A percentile compares a stretch with the other conserved stretches of the same genome.
phyloP scores from a whole-genome alignment of 257 asterid species.

The Solanum chilense region DNA sequence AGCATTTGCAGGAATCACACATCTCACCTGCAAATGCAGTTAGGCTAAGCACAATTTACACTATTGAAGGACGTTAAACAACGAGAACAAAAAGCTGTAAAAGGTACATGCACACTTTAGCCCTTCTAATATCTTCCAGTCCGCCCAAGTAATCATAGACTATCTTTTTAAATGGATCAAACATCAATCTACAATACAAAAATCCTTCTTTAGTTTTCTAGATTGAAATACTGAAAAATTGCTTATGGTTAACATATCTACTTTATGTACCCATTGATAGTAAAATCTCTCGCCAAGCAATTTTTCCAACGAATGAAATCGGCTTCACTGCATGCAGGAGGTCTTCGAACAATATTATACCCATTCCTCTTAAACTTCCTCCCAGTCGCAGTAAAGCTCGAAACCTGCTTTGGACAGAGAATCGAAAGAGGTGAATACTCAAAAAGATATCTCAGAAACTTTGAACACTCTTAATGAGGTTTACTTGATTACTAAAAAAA shows the following conservation, averaged over 20 bases:
- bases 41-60: background rate
- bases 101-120: slow-evolving; percentile 25
- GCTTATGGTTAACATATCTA: background rate
- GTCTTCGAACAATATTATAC: background rate
- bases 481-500: background rate
- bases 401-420: slow-evolving; percentile 9
- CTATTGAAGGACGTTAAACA: background rate
- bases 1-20: slow-evolving; percentile 17
- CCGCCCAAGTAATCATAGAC: slow-evolving; percentile 24
- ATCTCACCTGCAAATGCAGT: slow-evolving; percentile 9
- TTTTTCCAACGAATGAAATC: slow-evolving; percentile 23
- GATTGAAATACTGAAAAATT: background rate
- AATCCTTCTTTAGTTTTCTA: background rate
- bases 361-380: slow-evolving; percentile 7
- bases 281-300: slow-evolving; percentile 20
- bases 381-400: slow-evolving; percentile 16
- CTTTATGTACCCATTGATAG: slow-evolving; percentile 16
- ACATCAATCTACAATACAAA: slow-evolving; percentile 14
- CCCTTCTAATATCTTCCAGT: slow-evolving; percentile 21
- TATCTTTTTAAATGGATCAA: slow-evolving; percentile 22
- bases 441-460: background rate
- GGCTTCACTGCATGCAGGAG: slow-evolving; percentile 7
- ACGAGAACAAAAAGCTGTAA: background rate
- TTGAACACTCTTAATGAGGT: background rate
- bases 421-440: background rate